A percentile compares a stretch with the other conserved stretches of the same genome.
These are phyloP conservation scores for Straminergon stramineum DNA, from an alignment of 225 moss, liverwort and hornwort species.

Conservation along the genomic window DNA sequence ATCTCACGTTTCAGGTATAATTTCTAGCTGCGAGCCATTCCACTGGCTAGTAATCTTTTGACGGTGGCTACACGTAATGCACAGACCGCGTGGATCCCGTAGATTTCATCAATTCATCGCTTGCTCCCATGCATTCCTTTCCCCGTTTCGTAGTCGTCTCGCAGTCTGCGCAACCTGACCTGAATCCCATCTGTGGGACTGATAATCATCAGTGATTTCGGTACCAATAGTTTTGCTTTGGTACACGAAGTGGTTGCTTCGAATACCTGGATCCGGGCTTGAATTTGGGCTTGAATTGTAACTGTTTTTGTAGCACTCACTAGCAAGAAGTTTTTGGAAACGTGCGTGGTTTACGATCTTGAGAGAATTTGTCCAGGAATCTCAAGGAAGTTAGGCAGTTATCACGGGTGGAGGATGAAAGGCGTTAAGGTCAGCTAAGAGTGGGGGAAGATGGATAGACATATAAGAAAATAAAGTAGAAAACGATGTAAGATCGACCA, in stretches of 20 bases:
- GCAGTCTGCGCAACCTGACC: neutral
- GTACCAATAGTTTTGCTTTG: neutral
- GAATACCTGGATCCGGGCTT: neutral
- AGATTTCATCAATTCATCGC: neutral
- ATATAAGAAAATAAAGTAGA: too few species aligned
- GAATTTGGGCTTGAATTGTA: neutral
- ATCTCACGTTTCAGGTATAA: constrained; percentile 38
- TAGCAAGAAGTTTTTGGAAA: neutral
- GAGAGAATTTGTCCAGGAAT: neutral
- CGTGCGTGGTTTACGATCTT: neutral
- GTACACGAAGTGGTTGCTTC: neutral
- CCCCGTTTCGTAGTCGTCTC: neutral
- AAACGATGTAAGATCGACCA: neutral
- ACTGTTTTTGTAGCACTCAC: neutral
- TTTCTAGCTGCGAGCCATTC: neutral
- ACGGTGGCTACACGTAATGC: neutral
- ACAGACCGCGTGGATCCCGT: neutral
- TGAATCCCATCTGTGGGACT: neutral
- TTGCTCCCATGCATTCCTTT: neutral
- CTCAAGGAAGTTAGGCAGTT: neutral
- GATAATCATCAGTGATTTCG: neutral
- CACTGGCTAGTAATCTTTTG: neutral
- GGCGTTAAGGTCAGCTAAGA: neutral
- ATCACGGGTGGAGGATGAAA: neutral
- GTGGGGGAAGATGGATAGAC: neutral